Evolutionary conservation across 495 filamentous ascomycete genomes (phyloP), one percentile per base, ranked within the genome.

Genomic region (Xylaria nigripes): DNA sequence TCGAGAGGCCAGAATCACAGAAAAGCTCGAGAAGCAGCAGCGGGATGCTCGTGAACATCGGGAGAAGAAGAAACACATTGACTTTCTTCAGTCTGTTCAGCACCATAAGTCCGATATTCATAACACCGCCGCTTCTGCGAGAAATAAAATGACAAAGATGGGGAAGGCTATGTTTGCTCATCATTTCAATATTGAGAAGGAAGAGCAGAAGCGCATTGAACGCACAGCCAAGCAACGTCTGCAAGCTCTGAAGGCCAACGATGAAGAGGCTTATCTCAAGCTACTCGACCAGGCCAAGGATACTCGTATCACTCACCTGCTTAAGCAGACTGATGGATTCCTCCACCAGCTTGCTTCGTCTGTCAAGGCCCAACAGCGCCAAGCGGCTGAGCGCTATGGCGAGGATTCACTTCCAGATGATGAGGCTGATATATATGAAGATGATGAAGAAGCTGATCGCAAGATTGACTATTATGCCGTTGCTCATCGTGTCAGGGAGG

Each of bases 381-480:
- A 80, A 52, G 83, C 86, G 46, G 85, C 81, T 23, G 80, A 90
- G 62, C 81, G 84, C 1, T 96, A 92, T 68, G 86, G 86, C 34
- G 81, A 84, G 41, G 77, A 83, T 23, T 66, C 76, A 16, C 44
- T 72, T 8, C 67, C 71, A 13, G 78, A 84, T 32, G 83, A 83
- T 55, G 81, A 87, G 45, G 81, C 79, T 36, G 72, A 79, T 16
- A 58, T 69, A 4, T 83, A 76, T 21, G 81, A 83, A 4, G 89
- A 87, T 22, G 86, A 84, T 19, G 86, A 86, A 30, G 85, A 86
- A 43, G 81, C 80, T 34, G 75, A 74, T 32, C 75, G 80, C 58
- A 92, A 92, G 75, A 86, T 96, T 36, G 94, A 98, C 68, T 98
- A 98, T 77, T 98, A 97, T 68, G 89, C 93, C 53, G 92, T 98